phyloP scores from a whole-genome alignment of 352 stramenopile species.

The Globisporangium canariense region DNA sequence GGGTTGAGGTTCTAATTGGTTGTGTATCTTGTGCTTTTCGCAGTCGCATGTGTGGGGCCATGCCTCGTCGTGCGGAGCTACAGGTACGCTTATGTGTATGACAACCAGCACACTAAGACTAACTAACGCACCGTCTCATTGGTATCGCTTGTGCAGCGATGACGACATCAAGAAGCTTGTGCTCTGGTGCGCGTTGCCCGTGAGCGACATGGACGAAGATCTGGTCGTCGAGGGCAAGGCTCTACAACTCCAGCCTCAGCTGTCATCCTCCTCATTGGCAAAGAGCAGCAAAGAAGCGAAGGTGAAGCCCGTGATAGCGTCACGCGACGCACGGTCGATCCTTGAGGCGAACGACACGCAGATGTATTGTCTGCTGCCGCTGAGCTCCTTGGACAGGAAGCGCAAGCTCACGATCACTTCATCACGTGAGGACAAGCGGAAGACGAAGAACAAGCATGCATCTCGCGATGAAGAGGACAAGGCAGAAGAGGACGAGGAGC shows the following conservation, averaged over 20 bases:
- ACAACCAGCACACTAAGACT: neutral
- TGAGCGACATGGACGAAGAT: neutral
- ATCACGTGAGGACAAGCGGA: neutral
- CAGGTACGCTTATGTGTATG: constrained; percentile 21
- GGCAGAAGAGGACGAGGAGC: constrained; percentile 23
- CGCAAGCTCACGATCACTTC: neutral
- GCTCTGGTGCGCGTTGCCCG: constrained; percentile 54
- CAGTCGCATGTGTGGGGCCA: constrained; percentile 46
- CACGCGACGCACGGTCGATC: neutral
- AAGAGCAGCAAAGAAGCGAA: constrained; percentile 12
- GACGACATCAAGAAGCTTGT: constrained; percentile 59
- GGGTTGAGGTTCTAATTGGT: neutral
- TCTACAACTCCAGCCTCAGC: neutral
- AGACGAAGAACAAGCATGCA: neutral
- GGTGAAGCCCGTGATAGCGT: constrained; percentile 16
- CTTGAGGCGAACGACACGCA: constrained; percentile 60
- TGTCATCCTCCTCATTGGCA: neutral
- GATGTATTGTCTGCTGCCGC: constrained; percentile 43
- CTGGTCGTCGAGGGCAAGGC: constrained; percentile 11
- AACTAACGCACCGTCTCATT: neutral
- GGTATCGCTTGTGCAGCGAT: constrained; percentile 26
- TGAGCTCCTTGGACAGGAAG: neutral
- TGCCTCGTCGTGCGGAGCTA: constrained; percentile 56
- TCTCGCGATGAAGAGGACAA: constrained; percentile 13
- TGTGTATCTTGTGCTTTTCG: neutral